phyloP scores from a whole-genome alignment of 2,329 filamentous ascomycete genomes.

The Verticillium isaacii region DNA sequence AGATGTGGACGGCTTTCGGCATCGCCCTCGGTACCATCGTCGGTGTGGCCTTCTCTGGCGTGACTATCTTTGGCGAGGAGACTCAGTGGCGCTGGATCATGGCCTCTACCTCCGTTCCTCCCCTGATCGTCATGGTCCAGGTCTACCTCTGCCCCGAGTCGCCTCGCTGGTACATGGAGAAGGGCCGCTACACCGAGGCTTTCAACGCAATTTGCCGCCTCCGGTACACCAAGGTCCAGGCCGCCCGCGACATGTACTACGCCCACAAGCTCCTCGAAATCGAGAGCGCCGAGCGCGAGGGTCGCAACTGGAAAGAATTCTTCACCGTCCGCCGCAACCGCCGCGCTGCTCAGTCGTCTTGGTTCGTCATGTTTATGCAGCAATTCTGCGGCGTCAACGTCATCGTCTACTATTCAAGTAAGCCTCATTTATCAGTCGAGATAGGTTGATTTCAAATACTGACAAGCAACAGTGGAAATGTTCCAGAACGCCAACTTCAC shows the following conservation, averaged over 20 bases:
- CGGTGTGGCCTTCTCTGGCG: constrained; percentile 23
- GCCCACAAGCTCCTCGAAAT: constrained; percentile 34
- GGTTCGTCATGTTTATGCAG: constrained; percentile 32
- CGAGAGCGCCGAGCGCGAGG: constrained; percentile 21
- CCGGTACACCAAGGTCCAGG: constrained; percentile 42
- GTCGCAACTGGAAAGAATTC: constrained; percentile 27
- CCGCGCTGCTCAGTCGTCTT: constrained; percentile 28
- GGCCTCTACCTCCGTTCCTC: constrained; percentile 48
- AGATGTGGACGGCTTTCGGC: constrained; percentile 25
- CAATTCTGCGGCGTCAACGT: constrained; percentile 44
- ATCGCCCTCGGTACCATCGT: constrained; percentile 34
- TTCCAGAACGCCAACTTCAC: constrained; percentile 33
- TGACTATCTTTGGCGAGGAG: constrained; percentile 25
- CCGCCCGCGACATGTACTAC: constrained; percentile 46
- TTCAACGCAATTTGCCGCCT: constrained; percentile 38
- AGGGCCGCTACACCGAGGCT: constrained; percentile 38
- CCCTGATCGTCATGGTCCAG: constrained; percentile 43
- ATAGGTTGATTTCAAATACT: too few species aligned
- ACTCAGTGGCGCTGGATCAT: constrained; percentile 33
- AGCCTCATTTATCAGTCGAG: background rate
- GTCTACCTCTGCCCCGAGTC: constrained; percentile 52
- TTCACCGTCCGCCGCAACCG: constrained; percentile 30
- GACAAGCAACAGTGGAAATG: constrained; percentile 17
- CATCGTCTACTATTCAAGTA: constrained; percentile 51
- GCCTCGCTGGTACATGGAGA: constrained; percentile 50